Percentiles rank a stretch among this genome's conserved stretches.
Evolutionary conservation across 2,329 filamentous ascomycete genomes (phyloP).

Genomic region (Whalleya microplaca): DNA sequence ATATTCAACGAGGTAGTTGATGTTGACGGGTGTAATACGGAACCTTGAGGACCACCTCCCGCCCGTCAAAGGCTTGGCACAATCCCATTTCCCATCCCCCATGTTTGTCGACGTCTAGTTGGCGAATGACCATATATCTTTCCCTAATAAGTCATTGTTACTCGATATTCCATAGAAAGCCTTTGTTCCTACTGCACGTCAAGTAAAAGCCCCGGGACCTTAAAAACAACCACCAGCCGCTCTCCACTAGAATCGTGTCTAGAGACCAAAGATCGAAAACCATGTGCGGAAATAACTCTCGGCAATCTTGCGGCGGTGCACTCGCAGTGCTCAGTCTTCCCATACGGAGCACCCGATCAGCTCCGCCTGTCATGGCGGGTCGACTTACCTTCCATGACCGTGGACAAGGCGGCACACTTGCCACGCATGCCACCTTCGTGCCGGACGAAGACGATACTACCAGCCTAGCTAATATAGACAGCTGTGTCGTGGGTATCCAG

Average conservation of each 20-base stretch:
- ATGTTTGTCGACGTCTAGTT: background rate
- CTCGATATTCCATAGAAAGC: background rate
- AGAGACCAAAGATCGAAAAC: background rate
- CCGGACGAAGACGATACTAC: slow-evolving; percentile 30
- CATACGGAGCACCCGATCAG: slow-evolving; percentile 10
- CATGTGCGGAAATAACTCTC: slow-evolving; percentile 51
- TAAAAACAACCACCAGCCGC: too few species aligned
- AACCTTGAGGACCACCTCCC: slow-evolving; percentile 19
- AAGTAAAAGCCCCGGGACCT: background rate
- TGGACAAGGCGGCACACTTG: slow-evolving; percentile 39
- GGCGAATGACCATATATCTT: background rate
- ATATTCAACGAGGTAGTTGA: background rate
- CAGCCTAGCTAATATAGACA: slow-evolving; percentile 31
- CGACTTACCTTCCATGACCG: slow-evolving; percentile 48
- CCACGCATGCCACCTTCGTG: slow-evolving; percentile 49
- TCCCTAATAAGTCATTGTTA: background rate
- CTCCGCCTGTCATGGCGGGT: slow-evolving; percentile 21
- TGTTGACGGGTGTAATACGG: background rate
- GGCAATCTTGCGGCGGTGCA: slow-evolving; percentile 49
- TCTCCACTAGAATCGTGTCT: background rate
- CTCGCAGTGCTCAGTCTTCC: slow-evolving; percentile 47
- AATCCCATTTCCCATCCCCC: background rate
- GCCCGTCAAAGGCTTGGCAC: background rate
- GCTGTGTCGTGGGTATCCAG: slow-evolving; percentile 47
- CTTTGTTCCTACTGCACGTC: background rate